These are phyloP conservation scores for Alternaria conjuncta DNA, from an alignment of 2,329 filamentous ascomycete genomes.

Conservation along the genomic window DNA sequence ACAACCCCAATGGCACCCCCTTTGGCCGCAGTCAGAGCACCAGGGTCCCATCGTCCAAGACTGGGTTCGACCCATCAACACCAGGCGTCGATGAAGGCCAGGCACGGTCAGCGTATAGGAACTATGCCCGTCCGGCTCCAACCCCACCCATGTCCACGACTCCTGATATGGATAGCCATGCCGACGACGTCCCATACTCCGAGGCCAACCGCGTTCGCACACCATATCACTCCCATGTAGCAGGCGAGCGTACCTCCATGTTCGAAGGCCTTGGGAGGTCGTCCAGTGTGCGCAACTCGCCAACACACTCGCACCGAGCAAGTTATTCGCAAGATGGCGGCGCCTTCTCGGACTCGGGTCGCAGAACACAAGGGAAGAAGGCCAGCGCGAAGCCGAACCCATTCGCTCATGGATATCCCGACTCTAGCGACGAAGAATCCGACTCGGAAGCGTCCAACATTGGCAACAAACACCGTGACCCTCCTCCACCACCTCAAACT, in stretches of 20 bases:
- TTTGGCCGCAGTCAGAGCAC: slow-evolving; percentile 50
- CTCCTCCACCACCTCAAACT: slow-evolving; percentile 21
- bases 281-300: slow-evolving; percentile 60
- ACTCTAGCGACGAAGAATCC: slow-evolving; percentile 40
- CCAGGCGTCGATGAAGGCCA: slow-evolving; percentile 66
- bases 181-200: slow-evolving; percentile 47
- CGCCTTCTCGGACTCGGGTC: slow-evolving; percentile 42
- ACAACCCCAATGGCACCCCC: slow-evolving; percentile 46
- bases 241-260: slow-evolving; percentile 65
- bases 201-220: slow-evolving; percentile 59
- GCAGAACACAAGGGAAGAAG: slow-evolving; percentile 33
- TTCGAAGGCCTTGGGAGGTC: slow-evolving; percentile 60
- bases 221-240: slow-evolving; percentile 58
- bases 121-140: slow-evolving; percentile 43
- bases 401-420: slow-evolving; percentile 39
- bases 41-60: slow-evolving; percentile 58
- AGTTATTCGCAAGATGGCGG: slow-evolving; percentile 32
- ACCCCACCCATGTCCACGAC: slow-evolving; percentile 33
- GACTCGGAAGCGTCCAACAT: slow-evolving; percentile 29
- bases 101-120: slow-evolving; percentile 59
- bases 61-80: slow-evolving; percentile 65
- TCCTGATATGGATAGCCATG: slow-evolving; percentile 28
- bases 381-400: slow-evolving; percentile 26
- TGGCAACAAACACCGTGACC: slow-evolving; percentile 20
- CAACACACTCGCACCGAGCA: slow-evolving; percentile 37